phyloP scores from a whole-genome alignment of 2,329 filamentous ascomycete genomes.

The Penicillium sp. region DNA sequence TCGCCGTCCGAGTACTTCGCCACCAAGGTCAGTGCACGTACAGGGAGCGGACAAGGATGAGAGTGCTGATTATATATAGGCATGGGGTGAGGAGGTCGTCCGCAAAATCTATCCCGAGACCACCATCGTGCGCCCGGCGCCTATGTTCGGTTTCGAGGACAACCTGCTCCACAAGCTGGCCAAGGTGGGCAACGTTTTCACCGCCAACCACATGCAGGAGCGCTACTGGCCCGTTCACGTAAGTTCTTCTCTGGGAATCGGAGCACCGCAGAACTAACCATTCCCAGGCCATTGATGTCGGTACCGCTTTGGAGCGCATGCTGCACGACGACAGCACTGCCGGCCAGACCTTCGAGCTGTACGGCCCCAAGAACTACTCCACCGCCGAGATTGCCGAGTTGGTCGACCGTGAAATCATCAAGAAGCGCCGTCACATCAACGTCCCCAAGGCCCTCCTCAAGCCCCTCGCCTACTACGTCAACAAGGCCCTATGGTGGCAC shows the following conservation, averaged over 20 bases:
- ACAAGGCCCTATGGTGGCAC: conserved; percentile 85
- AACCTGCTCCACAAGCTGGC: conserved; percentile 83
- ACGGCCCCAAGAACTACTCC: conserved; percentile 88
- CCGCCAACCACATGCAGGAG: conserved; percentile 90
- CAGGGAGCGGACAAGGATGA: background rate
- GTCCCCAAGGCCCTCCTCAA: conserved; percentile 76
- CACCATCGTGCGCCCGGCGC: conserved; percentile 90
- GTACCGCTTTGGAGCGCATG: conserved; percentile 82
- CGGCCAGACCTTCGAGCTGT: conserved; percentile 88
- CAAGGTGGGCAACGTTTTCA: conserved; percentile 73
- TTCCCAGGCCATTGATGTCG: conserved; percentile 79
- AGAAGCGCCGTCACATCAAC: conserved; percentile 86
- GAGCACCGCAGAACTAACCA: conserved; percentile 9
- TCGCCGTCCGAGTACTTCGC: conserved; percentile 86
- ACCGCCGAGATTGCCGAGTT: conserved; percentile 80
- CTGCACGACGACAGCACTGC: conserved; percentile 86
- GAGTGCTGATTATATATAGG: conserved; percentile 47
- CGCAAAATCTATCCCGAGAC: conserved; percentile 92
- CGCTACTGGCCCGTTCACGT: conserved; percentile 88
- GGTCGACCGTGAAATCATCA: conserved; percentile 89
- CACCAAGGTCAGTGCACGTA: conserved; percentile 66
- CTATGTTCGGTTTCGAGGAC: conserved; percentile 94
- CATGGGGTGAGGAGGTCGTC: conserved; percentile 73
- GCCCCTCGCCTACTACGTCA: conserved; percentile 68
- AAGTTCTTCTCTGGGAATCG: conserved; percentile 29